Evolutionary conservation across 2,329 filamentous ascomycete species (phyloP), one percentile per base, ranked within the genome.

Genomic region (Hypocreales sp.): DNA sequence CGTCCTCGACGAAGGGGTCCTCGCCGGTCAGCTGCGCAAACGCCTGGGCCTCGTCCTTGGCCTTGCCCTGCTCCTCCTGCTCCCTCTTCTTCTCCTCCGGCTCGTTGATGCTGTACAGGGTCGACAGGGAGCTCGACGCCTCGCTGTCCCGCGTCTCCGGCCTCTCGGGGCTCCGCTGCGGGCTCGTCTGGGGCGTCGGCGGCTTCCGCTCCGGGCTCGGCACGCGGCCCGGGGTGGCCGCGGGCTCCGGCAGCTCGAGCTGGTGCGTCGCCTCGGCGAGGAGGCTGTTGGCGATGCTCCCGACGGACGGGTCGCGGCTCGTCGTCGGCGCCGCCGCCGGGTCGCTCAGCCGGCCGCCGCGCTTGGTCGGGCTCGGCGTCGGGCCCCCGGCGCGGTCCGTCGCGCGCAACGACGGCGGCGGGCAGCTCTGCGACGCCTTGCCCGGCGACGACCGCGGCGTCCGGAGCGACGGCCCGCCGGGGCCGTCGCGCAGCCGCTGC

Each of bases 31-130:
- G 13, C 18, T 16, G 27, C 18, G 20, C 20, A 21, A 21, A 21
- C 12, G 3, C 6, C 20, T n/a, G 4, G 10, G 20, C 11, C 20
- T 15, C 24, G 11, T 13, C 11, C 15, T 20, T 14, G 20, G 15
- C 20, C 25, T 29, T 24, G 7, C 14, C 20, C 17, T 19, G 18
- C 14, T 28, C 24, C 25, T n/a, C 25, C 29, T 20, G 29, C 24
- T 28, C 13, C 22, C 17, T 32, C 24, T 28, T 31, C 12, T 46
- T 46, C 6, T 58, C 53, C 7, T 60, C 54, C 1, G 51, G 47
- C 28, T 67, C 64, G 17, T 65, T 62, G 25, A 60, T 61, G 31
- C 65, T 70, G 35, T 69, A 68, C 5, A 72, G 42, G 0, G 67
- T 72, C 4, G 67, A 72, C 5, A 72, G 47, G 3, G 63, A 59